phyloP scores from a whole-genome alignment of 352 stramenopile genomes.

The Globisporangium recalcitrans region DNA sequence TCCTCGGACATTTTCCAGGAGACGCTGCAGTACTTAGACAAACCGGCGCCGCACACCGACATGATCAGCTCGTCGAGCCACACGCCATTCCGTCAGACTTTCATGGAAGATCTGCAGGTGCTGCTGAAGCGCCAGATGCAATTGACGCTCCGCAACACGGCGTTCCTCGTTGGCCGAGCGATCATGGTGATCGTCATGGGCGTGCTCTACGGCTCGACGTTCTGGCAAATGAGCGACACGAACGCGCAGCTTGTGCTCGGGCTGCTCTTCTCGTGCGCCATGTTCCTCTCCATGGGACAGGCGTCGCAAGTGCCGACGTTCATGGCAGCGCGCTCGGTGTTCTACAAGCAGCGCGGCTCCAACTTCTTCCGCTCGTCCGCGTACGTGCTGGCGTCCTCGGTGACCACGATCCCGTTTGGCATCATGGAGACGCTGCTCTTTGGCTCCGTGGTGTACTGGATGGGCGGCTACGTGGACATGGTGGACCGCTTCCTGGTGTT shows the following conservation, averaged over 20 bases:
- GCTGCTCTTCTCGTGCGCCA: constrained; percentile 82
- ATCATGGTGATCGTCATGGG: constrained; percentile 66
- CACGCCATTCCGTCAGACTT: constrained; percentile 41
- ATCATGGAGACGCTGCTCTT: constrained; percentile 79
- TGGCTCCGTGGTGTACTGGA: constrained; percentile 87
- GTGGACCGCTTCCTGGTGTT: constrained; percentile 52
- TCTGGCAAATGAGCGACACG: constrained; percentile 51
- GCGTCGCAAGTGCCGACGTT: constrained; percentile 78
- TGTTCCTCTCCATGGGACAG: constrained; percentile 83
- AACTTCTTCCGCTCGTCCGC: constrained; percentile 85
- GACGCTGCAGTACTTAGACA: constrained; percentile 38
- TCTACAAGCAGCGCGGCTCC: constrained; percentile 87
- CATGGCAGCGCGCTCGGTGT: constrained; percentile 66
- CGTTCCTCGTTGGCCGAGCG: constrained; percentile 35
- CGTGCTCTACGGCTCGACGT: constrained; percentile 57
- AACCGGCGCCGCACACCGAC: constrained; percentile 6
- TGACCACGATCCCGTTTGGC: constrained; percentile 49
- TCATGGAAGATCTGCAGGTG: constrained; percentile 35
- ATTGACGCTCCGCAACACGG: constrained; percentile 55
- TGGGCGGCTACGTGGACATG: constrained; percentile 67
- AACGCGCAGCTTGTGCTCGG: constrained; percentile 69
- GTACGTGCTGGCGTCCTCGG: constrained; percentile 63
- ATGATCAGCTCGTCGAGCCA: constrained; percentile 4
- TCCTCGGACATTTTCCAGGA: constrained; percentile 46
- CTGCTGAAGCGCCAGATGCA: constrained; percentile 59